Evolutionary conservation across 2,329 filamentous ascomycete species (phyloP).

Genomic region (Teratosphaeria zuluensis): DNA sequence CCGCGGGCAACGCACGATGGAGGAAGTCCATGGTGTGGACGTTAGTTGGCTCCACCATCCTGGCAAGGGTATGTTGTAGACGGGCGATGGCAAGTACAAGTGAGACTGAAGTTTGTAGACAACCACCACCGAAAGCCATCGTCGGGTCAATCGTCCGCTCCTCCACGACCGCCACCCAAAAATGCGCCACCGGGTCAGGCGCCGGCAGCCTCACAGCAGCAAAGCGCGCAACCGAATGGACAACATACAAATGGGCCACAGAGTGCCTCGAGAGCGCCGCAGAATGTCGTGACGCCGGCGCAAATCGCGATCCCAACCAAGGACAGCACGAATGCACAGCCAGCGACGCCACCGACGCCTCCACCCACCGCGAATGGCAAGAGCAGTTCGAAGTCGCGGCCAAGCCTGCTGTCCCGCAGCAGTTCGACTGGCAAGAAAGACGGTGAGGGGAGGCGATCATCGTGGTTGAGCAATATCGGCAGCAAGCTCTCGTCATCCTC

Average conservation of each 20-base stretch:
- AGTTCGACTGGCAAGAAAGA: slow-evolving; percentile 23
- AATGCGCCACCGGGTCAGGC: background rate
- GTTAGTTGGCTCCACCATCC: slow-evolving; percentile 86
- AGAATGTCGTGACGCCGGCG: slow-evolving; percentile 11
- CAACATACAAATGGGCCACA: background rate
- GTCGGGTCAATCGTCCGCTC: background rate
- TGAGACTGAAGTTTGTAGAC: slow-evolving; percentile 3
- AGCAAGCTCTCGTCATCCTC: slow-evolving; percentile 65
- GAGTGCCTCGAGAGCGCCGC: background rate
- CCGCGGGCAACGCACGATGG: slow-evolving; percentile 44
- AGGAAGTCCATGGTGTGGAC: slow-evolving; percentile 72
- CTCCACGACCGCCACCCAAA: background rate
- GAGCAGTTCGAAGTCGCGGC: slow-evolving; percentile 22
- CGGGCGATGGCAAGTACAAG: slow-evolving; percentile 1
- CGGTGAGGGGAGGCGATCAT: slow-evolving; percentile 48
- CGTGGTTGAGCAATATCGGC: slow-evolving; percentile 89
- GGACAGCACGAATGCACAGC: slow-evolving; percentile 12
- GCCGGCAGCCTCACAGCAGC: background rate
- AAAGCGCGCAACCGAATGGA: background rate
- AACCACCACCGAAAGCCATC: background rate
- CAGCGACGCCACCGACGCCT: slow-evolving; percentile 13
- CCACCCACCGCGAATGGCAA: slow-evolving; percentile 6
- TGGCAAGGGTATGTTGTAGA: slow-evolving; percentile 46
- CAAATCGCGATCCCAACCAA: slow-evolving; percentile 11
- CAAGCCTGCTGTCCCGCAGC: slow-evolving; percentile 32